phyloP scores from a whole-genome alignment of 257 asterid genomes.

The Solanum chmielewskii region DNA sequence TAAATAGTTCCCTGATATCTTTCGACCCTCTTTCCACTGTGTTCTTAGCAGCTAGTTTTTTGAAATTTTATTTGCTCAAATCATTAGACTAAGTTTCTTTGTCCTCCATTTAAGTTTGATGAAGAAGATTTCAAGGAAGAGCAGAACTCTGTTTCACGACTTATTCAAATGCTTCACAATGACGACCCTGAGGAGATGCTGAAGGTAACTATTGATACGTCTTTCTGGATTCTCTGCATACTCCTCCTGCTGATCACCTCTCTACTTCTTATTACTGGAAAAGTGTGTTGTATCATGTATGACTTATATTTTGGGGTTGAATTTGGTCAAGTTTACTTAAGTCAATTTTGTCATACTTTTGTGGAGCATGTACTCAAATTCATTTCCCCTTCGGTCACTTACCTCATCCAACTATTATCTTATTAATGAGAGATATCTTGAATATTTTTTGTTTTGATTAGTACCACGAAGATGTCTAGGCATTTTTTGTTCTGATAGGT shows the following conservation, averaged over 20 bases:
- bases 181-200: conserved; percentile 91
- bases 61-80: neutral
- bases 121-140: conserved; percentile 96
- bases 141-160: conserved; percentile 82
- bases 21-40: neutral
- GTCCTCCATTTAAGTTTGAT: conserved; percentile 45
- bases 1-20: neutral
- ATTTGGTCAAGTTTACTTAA: neutral
- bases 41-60: neutral
- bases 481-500: neutral
- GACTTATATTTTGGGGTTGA: neutral
- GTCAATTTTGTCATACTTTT: neutral
- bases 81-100: neutral
- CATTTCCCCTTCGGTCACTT: neutral
- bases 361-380: neutral
- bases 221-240: neutral
- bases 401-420: neutral
- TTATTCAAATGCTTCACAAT: conserved; percentile 79
- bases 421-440: neutral
- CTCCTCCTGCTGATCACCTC: neutral
- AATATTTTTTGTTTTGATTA: neutral
- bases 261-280: neutral
- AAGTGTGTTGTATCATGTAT: neutral
- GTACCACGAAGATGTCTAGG: neutral
- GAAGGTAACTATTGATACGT: conserved; percentile 39